These are phyloP conservation scores for Ganoderma lingzhi DNA, from an alignment of 1,284 basidiomycete genomes.

Conservation along the genomic window DNA sequence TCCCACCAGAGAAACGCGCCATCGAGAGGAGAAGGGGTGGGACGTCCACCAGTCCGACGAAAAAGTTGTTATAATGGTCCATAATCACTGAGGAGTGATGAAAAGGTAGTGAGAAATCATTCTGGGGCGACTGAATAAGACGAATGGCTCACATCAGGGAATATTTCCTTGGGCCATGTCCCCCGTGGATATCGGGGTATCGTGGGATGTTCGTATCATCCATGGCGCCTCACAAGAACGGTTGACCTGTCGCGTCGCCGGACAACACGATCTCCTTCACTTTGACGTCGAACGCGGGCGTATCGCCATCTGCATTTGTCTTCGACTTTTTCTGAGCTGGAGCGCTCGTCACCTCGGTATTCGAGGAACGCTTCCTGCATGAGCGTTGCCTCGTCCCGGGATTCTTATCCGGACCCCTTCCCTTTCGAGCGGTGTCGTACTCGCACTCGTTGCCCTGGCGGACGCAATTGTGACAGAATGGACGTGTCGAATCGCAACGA, in stretches of 20 bases:
- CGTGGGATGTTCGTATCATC: constrained; percentile 38
- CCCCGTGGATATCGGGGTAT: constrained; percentile 39
- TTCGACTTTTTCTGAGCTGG: constrained; percentile 68
- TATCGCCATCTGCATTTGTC: constrained; percentile 39
- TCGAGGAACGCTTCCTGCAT: constrained; percentile 77
- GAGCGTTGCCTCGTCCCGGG: constrained; percentile 82
- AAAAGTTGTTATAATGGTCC: too few relatives aligned
- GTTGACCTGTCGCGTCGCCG: constrained; percentile 35
- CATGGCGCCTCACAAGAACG: constrained; percentile 34
- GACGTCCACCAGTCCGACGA: too few relatives aligned
- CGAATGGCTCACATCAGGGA: constrained; percentile 42
- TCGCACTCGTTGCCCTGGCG: constrained; percentile 77
- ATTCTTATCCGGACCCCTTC: constrained; percentile 83
- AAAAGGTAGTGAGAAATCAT: too few relatives aligned
- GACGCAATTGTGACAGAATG: constrained; percentile 80
- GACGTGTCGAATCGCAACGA: constrained; percentile 82
- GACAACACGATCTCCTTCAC: constrained; percentile 41
- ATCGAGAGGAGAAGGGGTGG: too few relatives aligned
- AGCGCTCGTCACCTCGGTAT: constrained; percentile 54
- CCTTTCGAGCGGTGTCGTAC: constrained; percentile 80
- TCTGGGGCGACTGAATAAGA: constrained; percentile 3
- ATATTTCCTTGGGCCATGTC: constrained; percentile 39
- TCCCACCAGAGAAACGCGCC: too few relatives aligned
- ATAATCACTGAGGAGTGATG: too few relatives aligned
- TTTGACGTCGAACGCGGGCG: constrained; percentile 39